Conservation (phyloP, 257 asterid genomes). For the Gentiana dahurica region DNA sequence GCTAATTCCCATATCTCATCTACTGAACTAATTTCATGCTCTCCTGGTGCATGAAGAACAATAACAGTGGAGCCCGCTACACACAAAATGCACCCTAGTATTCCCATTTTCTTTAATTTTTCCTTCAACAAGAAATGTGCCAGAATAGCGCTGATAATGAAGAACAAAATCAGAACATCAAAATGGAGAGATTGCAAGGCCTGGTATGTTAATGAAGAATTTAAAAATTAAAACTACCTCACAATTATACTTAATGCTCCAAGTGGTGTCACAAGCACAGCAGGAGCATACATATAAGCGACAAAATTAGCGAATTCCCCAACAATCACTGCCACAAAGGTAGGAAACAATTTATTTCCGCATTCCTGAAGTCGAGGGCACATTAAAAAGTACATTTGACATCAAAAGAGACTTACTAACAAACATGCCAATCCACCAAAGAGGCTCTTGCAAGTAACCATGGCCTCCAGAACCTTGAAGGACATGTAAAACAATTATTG, state of each 20-base stretch:
- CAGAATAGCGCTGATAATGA: constrained; percentile 55
- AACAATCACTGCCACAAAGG: constrained; percentile 44
- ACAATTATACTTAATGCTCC: constrained; percentile 89
- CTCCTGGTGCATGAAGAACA: constrained; percentile 93
- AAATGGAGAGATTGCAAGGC: neutral
- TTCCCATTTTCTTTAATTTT: constrained; percentile 60
- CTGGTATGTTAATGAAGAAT: neutral
- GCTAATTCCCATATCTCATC: constrained; percentile 85
- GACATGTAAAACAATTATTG: constrained; percentile 2
- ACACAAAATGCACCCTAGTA: constrained; percentile 71
- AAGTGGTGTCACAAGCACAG: constrained; percentile 83
- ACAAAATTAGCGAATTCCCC: constrained; percentile 81
- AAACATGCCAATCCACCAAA: constrained; percentile 94
- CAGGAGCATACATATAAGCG: constrained; percentile 86
- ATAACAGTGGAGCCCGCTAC: constrained; percentile 69
- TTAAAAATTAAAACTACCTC: constrained; percentile 31
- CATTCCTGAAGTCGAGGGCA: neutral
- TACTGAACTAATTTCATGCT: constrained; percentile 69
- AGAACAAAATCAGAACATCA: constrained; percentile 2
- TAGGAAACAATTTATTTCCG: neutral
- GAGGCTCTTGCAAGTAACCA: constrained; percentile 75
- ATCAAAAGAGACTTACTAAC: constrained; percentile 42
- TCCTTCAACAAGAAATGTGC: constrained; percentile 79
- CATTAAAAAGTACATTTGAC: neutral
- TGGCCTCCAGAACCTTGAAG: constrained; percentile 81